These are phyloP conservation scores for Alternaria tenuissima DNA, from an alignment of 2,329 filamentous ascomycete genomes.

Conservation along the genomic window DNA sequence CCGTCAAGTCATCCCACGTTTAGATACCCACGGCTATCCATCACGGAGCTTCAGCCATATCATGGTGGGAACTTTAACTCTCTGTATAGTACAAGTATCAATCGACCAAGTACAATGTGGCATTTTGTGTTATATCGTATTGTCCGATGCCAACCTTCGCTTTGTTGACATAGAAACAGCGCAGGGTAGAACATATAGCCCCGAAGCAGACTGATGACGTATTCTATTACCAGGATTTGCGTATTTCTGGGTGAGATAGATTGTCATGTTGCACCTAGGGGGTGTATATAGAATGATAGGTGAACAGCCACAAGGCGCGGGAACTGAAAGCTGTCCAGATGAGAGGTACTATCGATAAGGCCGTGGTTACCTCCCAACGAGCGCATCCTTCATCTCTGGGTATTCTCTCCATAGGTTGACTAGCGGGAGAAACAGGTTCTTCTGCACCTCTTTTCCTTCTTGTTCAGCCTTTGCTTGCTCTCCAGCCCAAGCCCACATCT, in stretches of 20 bases:
- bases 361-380: conserved; percentile 17
- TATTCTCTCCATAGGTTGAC: conserved; percentile 54
- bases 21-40: conserved; percentile 37
- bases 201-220: not conserved
- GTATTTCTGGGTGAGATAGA: not conserved
- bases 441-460: conserved; percentile 36
- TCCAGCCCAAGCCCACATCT: conserved; percentile 52
- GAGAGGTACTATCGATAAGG: not conserved
- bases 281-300: not conserved
- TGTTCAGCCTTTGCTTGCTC: conserved; percentile 42
- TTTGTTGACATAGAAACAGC: not conserved
- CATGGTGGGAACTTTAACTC: conserved; percentile 6
- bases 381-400: conserved; percentile 37
- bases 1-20: conserved; percentile 27
- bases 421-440: conserved; percentile 58
- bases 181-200: not conserved
- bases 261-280: not conserved
- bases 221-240: not conserved
- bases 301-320: not conserved
- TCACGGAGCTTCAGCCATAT: conserved; percentile 8
- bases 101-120: not conserved
- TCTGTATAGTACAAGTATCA: not conserved
- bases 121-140: not conserved
- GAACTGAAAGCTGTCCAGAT: not conserved
- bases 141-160: not conserved